Conservation (phyloP, 202 grass and related monocot species). For the Musa balbisiana region DNA sequence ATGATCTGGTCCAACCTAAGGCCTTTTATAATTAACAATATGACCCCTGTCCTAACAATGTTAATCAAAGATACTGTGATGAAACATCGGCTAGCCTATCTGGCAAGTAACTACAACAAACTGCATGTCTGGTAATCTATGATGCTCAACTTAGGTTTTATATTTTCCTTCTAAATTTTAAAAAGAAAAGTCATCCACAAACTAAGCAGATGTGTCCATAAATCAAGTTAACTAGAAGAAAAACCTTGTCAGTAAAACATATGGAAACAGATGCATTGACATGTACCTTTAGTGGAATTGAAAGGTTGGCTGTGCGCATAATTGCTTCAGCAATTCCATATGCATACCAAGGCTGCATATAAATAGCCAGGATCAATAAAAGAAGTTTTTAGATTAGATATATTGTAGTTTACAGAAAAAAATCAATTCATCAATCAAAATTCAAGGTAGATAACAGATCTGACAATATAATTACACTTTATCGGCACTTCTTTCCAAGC, state of each 20-base stretch:
- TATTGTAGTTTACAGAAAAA: neutral
- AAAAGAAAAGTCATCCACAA: neutral
- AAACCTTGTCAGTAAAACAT: neutral
- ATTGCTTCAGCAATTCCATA: slow-evolving; percentile 81
- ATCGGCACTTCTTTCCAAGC: neutral
- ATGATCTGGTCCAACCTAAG: neutral
- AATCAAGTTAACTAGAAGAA: neutral
- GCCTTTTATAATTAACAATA: neutral
- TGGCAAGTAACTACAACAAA: neutral
- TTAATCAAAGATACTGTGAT: neutral
- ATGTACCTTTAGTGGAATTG: slow-evolving; percentile 65
- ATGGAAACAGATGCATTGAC: slow-evolving; percentile 4
- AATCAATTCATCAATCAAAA: neutral
- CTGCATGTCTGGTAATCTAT: neutral
- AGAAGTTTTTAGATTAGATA: neutral
- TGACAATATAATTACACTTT: neutral
- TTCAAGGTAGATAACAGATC: neutral
- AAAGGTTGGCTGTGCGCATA: slow-evolving; percentile 83
- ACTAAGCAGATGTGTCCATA: neutral
- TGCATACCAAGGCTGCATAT: slow-evolving; percentile 91
- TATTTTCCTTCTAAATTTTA: neutral
- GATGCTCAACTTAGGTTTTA: neutral
- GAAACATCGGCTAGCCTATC: too few species aligned
- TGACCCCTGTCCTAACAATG: neutral
- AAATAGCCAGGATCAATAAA: slow-evolving; percentile 10